These are phyloP conservation scores for Oryza glaberrima DNA, from an alignment of 176 grass and related monocot species.

Conservation along the genomic window DNA sequence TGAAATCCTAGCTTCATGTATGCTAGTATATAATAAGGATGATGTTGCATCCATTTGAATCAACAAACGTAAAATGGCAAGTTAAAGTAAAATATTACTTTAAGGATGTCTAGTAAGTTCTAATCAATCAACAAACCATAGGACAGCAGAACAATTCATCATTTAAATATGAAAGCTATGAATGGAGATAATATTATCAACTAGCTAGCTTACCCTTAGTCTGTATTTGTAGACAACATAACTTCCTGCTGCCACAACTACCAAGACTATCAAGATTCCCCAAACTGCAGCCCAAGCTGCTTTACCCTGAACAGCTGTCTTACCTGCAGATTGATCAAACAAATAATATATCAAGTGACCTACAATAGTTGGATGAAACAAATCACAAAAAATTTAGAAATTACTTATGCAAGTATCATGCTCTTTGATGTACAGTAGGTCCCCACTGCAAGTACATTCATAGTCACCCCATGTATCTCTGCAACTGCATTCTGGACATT, in stretches of 20 bases:
- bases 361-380: not conserved
- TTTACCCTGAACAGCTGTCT: constrained; percentile 62
- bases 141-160: constrained; percentile 10
- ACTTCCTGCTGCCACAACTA: constrained; percentile 50
- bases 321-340: constrained; percentile 51
- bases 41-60: constrained; percentile 14
- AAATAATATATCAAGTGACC: constrained; percentile 27
- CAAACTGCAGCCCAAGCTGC: constrained; percentile 77
- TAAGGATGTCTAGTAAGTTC: not conserved
- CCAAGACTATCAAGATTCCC: constrained; percentile 57
- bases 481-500: constrained; percentile 67
- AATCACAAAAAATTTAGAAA: constrained; percentile 14
- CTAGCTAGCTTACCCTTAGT: constrained; percentile 64
- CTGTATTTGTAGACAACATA: constrained; percentile 82
- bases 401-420: constrained; percentile 73
- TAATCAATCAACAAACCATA: not conserved
- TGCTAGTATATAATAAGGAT: constrained; percentile 9
- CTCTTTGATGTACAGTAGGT: constrained; percentile 68
- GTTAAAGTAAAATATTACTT: not conserved
- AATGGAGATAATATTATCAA: constrained; percentile 6
- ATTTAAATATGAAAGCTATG: constrained; percentile 8
- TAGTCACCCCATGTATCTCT: constrained; percentile 76
- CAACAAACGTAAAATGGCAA: not conserved
- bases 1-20: not conserved
- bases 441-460: constrained; percentile 64